Base-by-base conservation (phyloP, 2,329 filamentous ascomycete genomes). In the Aschersonia sp. region DNA sequence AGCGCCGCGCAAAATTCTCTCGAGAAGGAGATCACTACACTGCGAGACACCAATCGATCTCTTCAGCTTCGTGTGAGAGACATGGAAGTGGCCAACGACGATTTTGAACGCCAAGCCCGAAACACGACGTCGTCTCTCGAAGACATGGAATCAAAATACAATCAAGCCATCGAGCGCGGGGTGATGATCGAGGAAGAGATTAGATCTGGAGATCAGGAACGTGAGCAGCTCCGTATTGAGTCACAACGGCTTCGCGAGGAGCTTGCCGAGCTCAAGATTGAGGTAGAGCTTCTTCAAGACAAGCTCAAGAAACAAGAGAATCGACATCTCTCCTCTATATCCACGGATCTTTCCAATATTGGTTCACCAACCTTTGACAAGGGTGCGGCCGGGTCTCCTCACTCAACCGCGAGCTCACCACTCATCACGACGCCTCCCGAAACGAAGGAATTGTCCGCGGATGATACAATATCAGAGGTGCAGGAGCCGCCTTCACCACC, bases 101-200 rank as follows among this genome's bases (percentile, higher is more conserved):
- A 98, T 65, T 95, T 90, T 62, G 92, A 98, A 70, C 82, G 88
- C 54, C 90, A 97, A 68, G 90, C 92, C 55, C 82, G 92, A 56
- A 92, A 95, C 65, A 95, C 90, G 31, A 89, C 87, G 37, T 95
- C 89, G 43, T 95, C 90, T 45, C 77, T 97, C 52, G 92, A 98
- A 67, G 92, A 98, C 61, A 74, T 98, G 64, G 92, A 98, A 67
- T 90, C 85, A 52, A 98, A 97, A 66, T 95, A 92, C 66, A 97
- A 95, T 62, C 79, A 94, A 48, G 80, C 89, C 5, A 94, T 98
- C 56, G 92, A 98, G 68, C 76, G 90, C 47, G 81, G 77, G 8
- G 92, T 98, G 30, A 79, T 98, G 75, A 77, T 95, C 67, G 92
- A 98, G 62, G 89, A 95, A 63, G 92, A 97, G 64, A 84, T 97